phyloP scores from a whole-genome alignment of 208 protist genomes.

The Trichomonas gallinae region DNA sequence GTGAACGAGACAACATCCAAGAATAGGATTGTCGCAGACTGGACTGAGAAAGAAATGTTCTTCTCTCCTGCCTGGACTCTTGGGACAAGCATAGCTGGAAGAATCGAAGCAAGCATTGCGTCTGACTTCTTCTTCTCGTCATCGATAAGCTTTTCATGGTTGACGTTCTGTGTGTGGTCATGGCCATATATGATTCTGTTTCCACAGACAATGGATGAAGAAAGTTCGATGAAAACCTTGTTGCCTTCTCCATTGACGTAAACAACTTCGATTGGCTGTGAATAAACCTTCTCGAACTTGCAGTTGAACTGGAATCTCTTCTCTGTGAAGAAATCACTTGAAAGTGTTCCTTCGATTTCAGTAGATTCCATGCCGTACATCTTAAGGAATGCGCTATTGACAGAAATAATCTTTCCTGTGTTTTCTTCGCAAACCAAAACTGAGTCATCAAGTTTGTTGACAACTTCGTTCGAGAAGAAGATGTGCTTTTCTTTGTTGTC shows the following conservation, averaged over 20 bases:
- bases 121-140: not conserved
- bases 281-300: not conserved
- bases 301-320: not conserved
- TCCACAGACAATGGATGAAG: not conserved
- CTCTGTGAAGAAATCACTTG: not conserved
- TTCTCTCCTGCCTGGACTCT: not conserved
- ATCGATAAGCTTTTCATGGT: not conserved
- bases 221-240: not conserved
- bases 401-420: not conserved
- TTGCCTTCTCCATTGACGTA: not conserved
- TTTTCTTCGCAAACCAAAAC: not conserved
- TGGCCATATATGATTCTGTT: not conserved
- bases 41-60: not conserved
- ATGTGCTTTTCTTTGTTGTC: not conserved
- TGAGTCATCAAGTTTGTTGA: not conserved
- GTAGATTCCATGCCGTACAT: not conserved
- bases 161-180: not conserved
- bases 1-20: not conserved
- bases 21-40: not conserved
- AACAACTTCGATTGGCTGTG: not conserved
- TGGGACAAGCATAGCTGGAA: not conserved
- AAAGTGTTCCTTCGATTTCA: not conserved
- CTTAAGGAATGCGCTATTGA: not conserved
- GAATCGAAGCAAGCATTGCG: not conserved
- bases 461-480: not conserved